These are phyloP conservation scores for Pichia membranifaciens DNA, from an alignment of 805 yeast genomes.

Conservation along the genomic window DNA sequence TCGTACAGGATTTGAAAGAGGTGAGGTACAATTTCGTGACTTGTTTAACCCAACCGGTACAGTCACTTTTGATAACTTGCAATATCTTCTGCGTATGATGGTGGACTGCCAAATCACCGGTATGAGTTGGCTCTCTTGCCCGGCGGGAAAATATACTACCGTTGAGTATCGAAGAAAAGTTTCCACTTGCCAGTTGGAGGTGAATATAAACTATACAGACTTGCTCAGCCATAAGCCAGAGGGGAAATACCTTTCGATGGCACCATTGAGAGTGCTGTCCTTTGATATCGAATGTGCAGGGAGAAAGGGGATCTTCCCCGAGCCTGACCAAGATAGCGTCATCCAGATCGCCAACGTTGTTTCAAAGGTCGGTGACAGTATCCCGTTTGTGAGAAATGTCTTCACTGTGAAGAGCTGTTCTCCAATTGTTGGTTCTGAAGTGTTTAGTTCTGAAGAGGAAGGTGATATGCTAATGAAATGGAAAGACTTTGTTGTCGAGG, in stretches of 20 bases:
- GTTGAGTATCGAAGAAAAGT: conserved; percentile 35
- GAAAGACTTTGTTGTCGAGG: conserved; percentile 77
- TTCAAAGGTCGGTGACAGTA: conserved; percentile 70
- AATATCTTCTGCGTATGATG: conserved; percentile 80
- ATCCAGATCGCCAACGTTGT: conserved; percentile 97
- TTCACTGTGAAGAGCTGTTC: conserved; percentile 90
- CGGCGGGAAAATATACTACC: conserved; percentile 59
- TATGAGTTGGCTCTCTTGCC: conserved; percentile 95
- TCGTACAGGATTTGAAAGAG: conserved; percentile 78
- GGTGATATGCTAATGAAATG: conserved; percentile 78
- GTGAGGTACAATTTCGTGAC: conserved; percentile 61
- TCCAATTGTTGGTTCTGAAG: conserved; percentile 90
- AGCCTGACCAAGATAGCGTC: conserved; percentile 86
- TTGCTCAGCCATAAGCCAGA: conserved; percentile 79
- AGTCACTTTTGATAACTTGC: conserved; percentile 85
- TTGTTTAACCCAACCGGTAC: conserved; percentile 54
- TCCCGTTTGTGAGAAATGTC: conserved; percentile 90
- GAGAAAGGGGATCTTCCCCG: conserved; percentile 94
- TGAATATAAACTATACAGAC: conserved; percentile 59
- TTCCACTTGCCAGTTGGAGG: conserved; percentile 84
- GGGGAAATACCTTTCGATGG: conserved; percentile 89
- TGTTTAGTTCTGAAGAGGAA: conserved; percentile 69
- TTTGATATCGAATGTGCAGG: conserved; percentile 99
- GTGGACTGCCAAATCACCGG: conserved; percentile 89
- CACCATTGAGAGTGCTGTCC: conserved; percentile 88